Base-by-base conservation (phyloP, 192 early-diverging fungal species). In the Coemansia sp. region DNA sequence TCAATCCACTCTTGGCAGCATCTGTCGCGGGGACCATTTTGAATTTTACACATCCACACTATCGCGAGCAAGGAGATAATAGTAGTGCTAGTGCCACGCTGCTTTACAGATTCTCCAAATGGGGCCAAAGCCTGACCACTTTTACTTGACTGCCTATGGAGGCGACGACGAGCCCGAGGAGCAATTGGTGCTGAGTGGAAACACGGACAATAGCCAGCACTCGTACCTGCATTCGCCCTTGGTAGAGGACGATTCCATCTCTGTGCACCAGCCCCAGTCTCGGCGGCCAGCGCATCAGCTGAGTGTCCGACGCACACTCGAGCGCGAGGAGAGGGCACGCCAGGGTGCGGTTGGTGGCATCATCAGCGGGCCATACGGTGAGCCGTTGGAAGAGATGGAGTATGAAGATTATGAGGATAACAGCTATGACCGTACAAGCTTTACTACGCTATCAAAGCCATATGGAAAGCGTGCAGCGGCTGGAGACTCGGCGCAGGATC, bases 151-250 rank as follows among this genome's bases (percentile, higher is more conserved):
- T 44, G 69, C 72, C 43, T 78, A 83, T 40, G 73, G 75, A 46
- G 74, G 72, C 63, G 80, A 78, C 68, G 80, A 83, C 62, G 70
- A 71, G 36, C 33, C 75, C 47, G 72, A 74, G 20, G 75, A 78
- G 70, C 50, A 75, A 72, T 57, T 78, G 50, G 74, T 65, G 11
- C 50, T 44, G 33, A 75, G 46, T 36, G 34, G 75, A 10, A 55
- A 62, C 36, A 64, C 66, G 10, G 75, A 75, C 66, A 62, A 68
- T 49, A 62, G 66, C 12, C 63, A 44, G 49, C 75, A 66, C 70
- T 78, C 75, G 67, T 83, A 83, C 67, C 52, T 83, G 69, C 53
- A 83, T 66, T 83, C 80, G 39, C 80, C 80, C 0, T 55, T 83
- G 11, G 80, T 78, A 29, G 80, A 74, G 38, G 80, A 83, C 72